These are phyloP conservation scores for Hymenoscyphus repandus DNA, from an alignment of 2,329 filamentous ascomycete species.

Conservation along the genomic window DNA sequence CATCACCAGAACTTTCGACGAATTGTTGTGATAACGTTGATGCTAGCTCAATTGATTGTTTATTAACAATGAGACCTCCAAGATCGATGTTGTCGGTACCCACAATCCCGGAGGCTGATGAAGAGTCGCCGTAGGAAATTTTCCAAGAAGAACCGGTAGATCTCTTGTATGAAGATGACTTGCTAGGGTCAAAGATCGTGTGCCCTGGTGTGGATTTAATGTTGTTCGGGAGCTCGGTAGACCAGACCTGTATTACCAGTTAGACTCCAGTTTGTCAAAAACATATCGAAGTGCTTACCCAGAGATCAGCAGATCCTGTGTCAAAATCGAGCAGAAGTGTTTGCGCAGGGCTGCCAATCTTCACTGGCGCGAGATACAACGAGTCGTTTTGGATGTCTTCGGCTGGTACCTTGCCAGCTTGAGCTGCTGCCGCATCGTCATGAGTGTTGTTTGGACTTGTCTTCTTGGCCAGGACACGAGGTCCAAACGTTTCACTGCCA, in stretches of 20 bases:
- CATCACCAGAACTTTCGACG: constrained; percentile 50
- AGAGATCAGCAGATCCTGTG: constrained; percentile 65
- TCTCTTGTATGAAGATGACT: constrained; percentile 55
- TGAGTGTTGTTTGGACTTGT: constrained; percentile 27
- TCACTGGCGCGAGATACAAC: constrained; percentile 58
- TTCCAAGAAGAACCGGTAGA: constrained; percentile 50
- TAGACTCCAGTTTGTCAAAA: constrained; percentile 6
- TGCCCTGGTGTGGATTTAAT: constrained; percentile 37
- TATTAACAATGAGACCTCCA: constrained; percentile 55
- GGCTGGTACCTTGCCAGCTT: constrained; percentile 46
- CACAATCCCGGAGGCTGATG: constrained; percentile 59
- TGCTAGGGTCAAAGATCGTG: constrained; percentile 52
- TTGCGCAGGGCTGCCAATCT: constrained; percentile 61
- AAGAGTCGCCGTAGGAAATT: constrained; percentile 64
- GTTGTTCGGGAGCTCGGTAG: constrained; percentile 40
- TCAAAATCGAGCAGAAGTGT: constrained; percentile 61
- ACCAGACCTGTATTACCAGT: constrained; percentile 43
- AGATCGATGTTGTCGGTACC: constrained; percentile 58
- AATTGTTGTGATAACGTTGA: constrained; percentile 55
- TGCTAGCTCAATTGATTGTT: constrained; percentile 62
- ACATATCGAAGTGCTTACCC: constrained; percentile 41
- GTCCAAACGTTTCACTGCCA: constrained; percentile 43
- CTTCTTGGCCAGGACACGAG: constrained; percentile 45
- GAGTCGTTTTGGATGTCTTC: constrained; percentile 65
- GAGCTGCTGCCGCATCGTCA: constrained; percentile 28